Evolutionary conservation across 2,329 filamentous ascomycete genomes (phyloP), one percentile per base, ranked within the genome.

Genomic region (Stagonosporopsis chrysanthemi): DNA sequence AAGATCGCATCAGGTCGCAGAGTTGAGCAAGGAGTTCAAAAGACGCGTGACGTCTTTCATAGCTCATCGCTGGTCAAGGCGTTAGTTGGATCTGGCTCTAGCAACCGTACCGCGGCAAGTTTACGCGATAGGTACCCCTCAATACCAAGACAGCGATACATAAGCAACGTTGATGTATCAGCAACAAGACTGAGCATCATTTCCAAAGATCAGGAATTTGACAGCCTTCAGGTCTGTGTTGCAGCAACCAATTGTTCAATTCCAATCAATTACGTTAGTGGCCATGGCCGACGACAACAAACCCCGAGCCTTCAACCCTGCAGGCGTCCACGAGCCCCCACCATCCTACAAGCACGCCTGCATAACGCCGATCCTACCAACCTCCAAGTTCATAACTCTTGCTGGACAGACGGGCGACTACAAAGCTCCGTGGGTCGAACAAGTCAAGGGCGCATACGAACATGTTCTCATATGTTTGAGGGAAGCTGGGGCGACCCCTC

Each of bases 311-410:
- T 72, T 69, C 58, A 74, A 74, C n/a, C 71, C 70, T 1, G 53
- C 68, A 3, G 56, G 40, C 11, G 68, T 74, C 17, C 62, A 67
- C 11, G 50, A 48, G 11, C 70, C 71, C 23, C 67, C 70, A 12
- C 65, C 71, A 44, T 70, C 67, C 29, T 75, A 75, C 52, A 52
- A 55, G n/a, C 71, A 74, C 58, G 62, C 69, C 44, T 69, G 65
- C 63, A 47, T 71, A 39, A 74, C 72, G 4, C 71, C 71, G 15
- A 58, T 75, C 24, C 42, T 70, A 3, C 66, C 68, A 42, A 67
- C 65, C 12, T 70, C 66, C 12, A 66, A 63, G 17, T 61, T 76
- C 36, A 61, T 76, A 38, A 75, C 72, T 2, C 66, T 75, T 29
- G 73, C 73, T 14, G 73, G 73, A 14, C 70, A 70, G 51, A 70